Conservation (phyloP, 805 yeast genomes). For the Zygosaccharomyces kombuchaensis region DNA sequence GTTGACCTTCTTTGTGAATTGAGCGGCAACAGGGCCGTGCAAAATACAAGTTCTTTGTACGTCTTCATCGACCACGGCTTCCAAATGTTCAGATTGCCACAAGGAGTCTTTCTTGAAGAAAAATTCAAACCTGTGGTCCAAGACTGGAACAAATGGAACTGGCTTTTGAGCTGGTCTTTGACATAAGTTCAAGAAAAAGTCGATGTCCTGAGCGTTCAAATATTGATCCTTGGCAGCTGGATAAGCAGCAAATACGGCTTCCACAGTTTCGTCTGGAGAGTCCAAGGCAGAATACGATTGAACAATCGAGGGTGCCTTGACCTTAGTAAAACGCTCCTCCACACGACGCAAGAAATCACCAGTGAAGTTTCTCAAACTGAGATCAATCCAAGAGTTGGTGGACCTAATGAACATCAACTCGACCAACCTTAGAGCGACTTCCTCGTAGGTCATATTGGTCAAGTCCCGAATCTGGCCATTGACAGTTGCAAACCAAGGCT, state of each 20-base stretch:
- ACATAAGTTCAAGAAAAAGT: constrained; percentile 81
- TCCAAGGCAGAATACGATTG: constrained; percentile 69
- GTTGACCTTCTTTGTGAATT: constrained; percentile 76
- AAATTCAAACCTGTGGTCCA: constrained; percentile 90
- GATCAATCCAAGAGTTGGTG: constrained; percentile 82
- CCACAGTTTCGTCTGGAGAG: constrained; percentile 58
- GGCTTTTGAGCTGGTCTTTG: constrained; percentile 89
- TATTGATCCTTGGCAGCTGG: constrained; percentile 76
- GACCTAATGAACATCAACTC: constrained; percentile 82
- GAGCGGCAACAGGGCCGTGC: constrained; percentile 98
- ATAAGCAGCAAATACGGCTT: constrained; percentile 58
- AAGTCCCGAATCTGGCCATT: constrained; percentile 78
- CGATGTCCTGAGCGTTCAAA: constrained; percentile 92
- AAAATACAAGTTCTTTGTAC: constrained; percentile 98
- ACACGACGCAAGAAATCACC: constrained; percentile 88
- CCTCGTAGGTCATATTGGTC: constrained; percentile 92
- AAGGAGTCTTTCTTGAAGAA: constrained; percentile 98
- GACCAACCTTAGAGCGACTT: constrained; percentile 80
- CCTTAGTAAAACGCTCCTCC: constrained; percentile 86
- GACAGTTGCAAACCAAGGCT: constrained; percentile 90
- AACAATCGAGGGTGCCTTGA: constrained; percentile 58
- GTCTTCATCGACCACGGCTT: constrained; percentile 91
- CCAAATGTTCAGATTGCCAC: constrained; percentile 98
- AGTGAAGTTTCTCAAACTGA: constrained; percentile 75
- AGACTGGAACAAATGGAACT: constrained; percentile 93